These are phyloP conservation scores for Aureobasidium uvarum DNA, from an alignment of 2,329 filamentous ascomycete species.

Conservation along the genomic window DNA sequence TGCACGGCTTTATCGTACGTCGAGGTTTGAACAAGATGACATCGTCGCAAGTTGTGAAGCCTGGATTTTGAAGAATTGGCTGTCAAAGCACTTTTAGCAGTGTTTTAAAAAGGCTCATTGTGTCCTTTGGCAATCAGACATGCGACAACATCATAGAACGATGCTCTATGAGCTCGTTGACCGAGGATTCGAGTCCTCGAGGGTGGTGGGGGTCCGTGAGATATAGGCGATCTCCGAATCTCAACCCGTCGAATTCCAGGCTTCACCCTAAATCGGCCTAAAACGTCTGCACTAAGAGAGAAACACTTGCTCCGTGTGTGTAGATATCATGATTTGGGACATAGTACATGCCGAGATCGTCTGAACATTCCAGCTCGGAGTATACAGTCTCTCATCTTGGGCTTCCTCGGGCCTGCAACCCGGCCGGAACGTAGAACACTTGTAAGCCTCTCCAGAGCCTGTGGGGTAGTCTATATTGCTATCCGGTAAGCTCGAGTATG, in stretches of 20 bases:
- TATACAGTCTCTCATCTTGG: too few relatives aligned
- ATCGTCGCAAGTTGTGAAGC: neutral
- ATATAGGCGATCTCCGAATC: conserved; percentile 8
- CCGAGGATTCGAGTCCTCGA: neutral
- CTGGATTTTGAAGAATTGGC: neutral
- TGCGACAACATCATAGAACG: neutral
- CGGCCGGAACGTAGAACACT: too few relatives aligned
- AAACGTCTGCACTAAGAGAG: neutral
- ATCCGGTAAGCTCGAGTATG: neutral
- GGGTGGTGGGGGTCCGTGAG: neutral
- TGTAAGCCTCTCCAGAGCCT: too few relatives aligned
- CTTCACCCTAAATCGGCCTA: neutral
- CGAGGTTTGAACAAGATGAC: neutral
- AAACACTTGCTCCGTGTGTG: neutral
- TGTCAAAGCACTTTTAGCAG: neutral
- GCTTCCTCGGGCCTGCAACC: too few relatives aligned
- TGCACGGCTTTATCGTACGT: neutral
- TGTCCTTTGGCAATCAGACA: neutral
- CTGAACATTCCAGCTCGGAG: too few relatives aligned
- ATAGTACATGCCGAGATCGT: neutral
- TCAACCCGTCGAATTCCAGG: neutral
- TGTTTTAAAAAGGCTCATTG: neutral
- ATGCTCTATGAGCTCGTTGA: neutral
- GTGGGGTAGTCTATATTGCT: neutral
- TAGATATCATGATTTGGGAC: too few relatives aligned